phyloP scores from a whole-genome alignment of 2,329 filamentous ascomycete species.

The Botrytis tulipae region DNA sequence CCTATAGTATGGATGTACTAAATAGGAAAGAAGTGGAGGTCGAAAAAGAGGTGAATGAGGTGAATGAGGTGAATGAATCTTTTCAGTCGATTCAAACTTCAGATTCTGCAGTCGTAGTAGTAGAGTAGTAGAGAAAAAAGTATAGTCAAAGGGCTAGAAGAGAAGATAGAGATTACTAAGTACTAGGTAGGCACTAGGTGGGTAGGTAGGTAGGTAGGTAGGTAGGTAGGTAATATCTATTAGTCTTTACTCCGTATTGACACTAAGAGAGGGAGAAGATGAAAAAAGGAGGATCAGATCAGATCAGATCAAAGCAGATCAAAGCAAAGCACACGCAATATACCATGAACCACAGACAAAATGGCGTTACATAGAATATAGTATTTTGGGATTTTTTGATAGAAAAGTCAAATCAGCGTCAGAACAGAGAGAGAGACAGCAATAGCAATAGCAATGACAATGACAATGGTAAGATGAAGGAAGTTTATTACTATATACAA shows the following conservation, averaged over 20 bases:
- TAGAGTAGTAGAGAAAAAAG: background rate
- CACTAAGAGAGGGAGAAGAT: background rate
- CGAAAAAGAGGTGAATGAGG: background rate
- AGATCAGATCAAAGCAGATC: background rate
- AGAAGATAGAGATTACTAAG: background rate
- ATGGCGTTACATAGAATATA: background rate
- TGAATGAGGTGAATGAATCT: conserved; percentile 3
- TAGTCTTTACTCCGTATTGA: background rate
- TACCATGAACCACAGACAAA: background rate
- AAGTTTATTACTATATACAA: too few relatives aligned
- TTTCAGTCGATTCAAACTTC: background rate
- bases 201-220: background rate
- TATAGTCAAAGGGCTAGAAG: background rate
- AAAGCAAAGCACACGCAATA: background rate
- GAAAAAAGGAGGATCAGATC: background rate
- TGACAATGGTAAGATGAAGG: too few relatives aligned
- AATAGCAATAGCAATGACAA: background rate
- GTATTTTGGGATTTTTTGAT: background rate
- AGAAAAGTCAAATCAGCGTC: too few relatives aligned
- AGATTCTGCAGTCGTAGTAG: background rate
- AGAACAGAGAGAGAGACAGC: background rate
- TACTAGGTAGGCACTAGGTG: too few relatives aligned
- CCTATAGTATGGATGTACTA: background rate
- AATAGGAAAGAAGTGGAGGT: background rate
- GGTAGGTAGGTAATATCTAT: background rate